A percentile compares a stretch with the other conserved stretches of the same genome.
Evolutionary conservation across 1,284 basidiomycete species (phyloP).

Genomic region (Retiboletus fuscus): DNA sequence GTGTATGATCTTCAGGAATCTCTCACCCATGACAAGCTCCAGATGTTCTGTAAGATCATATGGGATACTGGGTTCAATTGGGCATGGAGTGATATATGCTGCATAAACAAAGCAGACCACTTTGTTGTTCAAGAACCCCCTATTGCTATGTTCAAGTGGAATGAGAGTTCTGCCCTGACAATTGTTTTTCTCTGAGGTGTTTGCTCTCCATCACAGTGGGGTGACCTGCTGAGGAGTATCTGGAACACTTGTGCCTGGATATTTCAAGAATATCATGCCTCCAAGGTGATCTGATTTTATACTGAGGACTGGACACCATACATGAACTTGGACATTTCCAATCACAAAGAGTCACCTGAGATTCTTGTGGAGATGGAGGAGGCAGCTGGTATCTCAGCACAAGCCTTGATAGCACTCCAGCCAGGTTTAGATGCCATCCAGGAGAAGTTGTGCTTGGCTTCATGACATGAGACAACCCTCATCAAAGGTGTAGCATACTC

Average conservation of each 20-base stretch:
- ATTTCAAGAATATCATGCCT: too few species aligned
- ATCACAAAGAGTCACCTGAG: constrained; percentile 10
- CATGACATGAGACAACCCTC: background rate
- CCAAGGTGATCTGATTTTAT: too few species aligned
- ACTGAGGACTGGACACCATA: constrained; percentile 24
- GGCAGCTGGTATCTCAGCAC: background rate
- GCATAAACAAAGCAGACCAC: too few species aligned
- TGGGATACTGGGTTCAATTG: too few species aligned
- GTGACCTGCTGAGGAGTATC: constrained; percentile 17
- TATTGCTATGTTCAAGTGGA: too few species aligned
- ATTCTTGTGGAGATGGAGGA: constrained; percentile 20
- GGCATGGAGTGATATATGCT: constrained; percentile 7
- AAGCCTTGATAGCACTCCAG: background rate
- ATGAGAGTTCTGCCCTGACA: too few species aligned
- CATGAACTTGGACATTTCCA: constrained; percentile 5
- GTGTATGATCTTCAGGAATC: constrained; percentile 10
- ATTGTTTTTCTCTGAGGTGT: constrained; percentile 19
- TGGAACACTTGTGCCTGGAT: constrained; percentile 18
- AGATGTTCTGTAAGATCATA: constrained; percentile 8
- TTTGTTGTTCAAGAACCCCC: too few species aligned
- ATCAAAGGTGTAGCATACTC: constrained; percentile 13
- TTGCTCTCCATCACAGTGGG: constrained; percentile 4
- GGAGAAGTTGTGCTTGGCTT: constrained; percentile 12
- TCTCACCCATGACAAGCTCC: constrained; percentile 19
- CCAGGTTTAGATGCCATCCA: constrained; percentile 4